Evolutionary conservation across 306 rosid genomes (phyloP), one percentile per base, ranked within the genome.

Genomic region (Astragalus glycyphyllos): DNA sequence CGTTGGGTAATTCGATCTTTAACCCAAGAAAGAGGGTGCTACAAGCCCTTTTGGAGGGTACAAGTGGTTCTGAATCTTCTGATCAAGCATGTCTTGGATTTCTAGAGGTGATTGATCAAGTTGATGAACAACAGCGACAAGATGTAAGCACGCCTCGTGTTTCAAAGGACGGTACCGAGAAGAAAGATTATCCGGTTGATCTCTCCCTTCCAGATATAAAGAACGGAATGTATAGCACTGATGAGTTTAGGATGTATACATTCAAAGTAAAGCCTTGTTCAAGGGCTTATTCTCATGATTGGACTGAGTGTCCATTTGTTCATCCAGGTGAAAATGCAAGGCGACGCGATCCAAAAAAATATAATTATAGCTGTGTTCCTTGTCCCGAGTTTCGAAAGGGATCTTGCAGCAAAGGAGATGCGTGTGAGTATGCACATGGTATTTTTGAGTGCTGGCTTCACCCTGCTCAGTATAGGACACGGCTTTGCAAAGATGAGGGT

Each of bases 361-460:
- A 81, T 68, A 87, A 86, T 76, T 91, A 91, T 35, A 91, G 93
- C 81, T 91, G 97, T 14, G 97, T 92, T 72, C 94, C 94, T 42
- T 89, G 94, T 79, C 96, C 92, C 0, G 96, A 89, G 79, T 92
- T 92, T 74, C 73, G 94, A 49, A 92, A 87, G 76, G 96, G 96
- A 11, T 71, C 89, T 0, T 92, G 95, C 58, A 81, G 86, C 66
- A 87, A 87, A 41, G 96, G 92, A 0, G 98, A 92, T 76, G 67
- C 82, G 31, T 92, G 98, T 40, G 98, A 92, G 51, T 92, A 92
- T 54, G 98, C 96, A 4, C 98, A 92, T 79, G 98, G 98, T 45
- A 92, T 89, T 69, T 92, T 92, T 29, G 98, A 92, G 85, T 89
- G 98, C 62, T 92, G 96, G 96, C 96, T 92, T 67, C 98, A 92